Percentiles rank a stretch among this genome's conserved stretches.
Conservation (phyloP, 1,284 basidiomycete species). For the Golubevia pallescens region DNA sequence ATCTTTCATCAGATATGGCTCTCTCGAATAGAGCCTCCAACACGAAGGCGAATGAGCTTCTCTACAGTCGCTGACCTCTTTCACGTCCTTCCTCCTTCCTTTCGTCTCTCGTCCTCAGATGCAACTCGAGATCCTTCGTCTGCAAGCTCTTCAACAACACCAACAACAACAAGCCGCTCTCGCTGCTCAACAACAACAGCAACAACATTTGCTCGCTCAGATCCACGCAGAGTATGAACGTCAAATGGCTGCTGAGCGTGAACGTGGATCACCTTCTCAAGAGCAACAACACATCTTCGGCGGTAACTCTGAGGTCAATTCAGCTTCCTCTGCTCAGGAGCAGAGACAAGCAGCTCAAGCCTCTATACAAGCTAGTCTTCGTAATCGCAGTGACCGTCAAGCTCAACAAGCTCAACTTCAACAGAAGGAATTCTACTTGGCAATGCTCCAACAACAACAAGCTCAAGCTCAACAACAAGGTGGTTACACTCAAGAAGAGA, state of each 20-base stretch:
- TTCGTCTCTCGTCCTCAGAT: background rate
- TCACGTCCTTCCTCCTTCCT: background rate
- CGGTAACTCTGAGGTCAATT: background rate
- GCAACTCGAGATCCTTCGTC: conserved; percentile 36
- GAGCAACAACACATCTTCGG: background rate
- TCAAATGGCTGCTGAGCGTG: conserved; percentile 5
- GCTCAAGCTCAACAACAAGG: too few species aligned
- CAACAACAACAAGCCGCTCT: conserved; percentile 23
- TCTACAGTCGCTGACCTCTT: background rate
- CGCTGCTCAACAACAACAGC: conserved; percentile 16
- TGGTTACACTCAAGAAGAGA: too few species aligned
- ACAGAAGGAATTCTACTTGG: too few species aligned
- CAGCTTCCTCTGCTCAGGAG: background rate
- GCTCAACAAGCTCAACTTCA: too few species aligned
- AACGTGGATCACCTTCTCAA: background rate
- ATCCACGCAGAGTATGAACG: conserved; percentile 34
- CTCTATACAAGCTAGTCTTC: too few species aligned
- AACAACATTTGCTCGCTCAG: conserved; percentile 41
- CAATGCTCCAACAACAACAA: too few species aligned
- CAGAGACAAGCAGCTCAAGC: background rate
- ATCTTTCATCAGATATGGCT: background rate
- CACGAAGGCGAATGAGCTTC: too few species aligned
- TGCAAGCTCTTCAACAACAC: conserved; percentile 27
- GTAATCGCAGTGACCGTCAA: too few species aligned
- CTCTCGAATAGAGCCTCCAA: too few species aligned